Base-by-base conservation (phyloP, 805 yeast species). In the Candida hispaniensis region DNA sequence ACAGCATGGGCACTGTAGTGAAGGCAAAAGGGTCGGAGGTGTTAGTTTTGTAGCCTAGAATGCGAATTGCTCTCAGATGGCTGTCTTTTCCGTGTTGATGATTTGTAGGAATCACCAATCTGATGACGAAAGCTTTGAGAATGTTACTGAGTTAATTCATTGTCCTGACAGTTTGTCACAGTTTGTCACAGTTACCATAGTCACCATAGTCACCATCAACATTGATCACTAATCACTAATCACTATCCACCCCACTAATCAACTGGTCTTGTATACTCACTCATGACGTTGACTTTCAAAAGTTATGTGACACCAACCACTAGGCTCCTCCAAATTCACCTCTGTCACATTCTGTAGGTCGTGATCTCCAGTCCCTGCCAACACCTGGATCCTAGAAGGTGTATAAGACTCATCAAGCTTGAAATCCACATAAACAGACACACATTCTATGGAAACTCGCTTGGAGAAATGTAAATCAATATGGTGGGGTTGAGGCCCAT, bases 71-170 rank as follows among this genome's bases (percentile, higher is more conserved):
- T 29, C 98, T 58, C 7, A 91, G 61, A 53, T 85, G 97, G 1
- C 94, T 77, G 54, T 91, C 99, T 50, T 88, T 91, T 28, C 99
- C 99, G 50, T 82, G 85, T 51, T 86, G 96, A 48, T 83, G 94
- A 48, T 93, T 91, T 1, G 80, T 69, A 6, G 70, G 51, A 5
- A 83, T 64, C n/a, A 67, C 51, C 10, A 85, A 45, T 41, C 79
- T 68, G 8, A 83, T 56, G 43, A 75, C 59, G 47, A 74, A 78
- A 34, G 91, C 72, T 46, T 79, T 74, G 30, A 83, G 55, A 1
- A 73, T 67, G 3, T 71, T 70, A 36, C 52, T 48, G 14, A 12
- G 14, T 7, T 14, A 7, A 15, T 13, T 9, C 12, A n/a, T n/a
- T 22, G 18, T 12, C 10, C 10, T 15, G 4, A 23, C 23, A 14